phyloP scores from a whole-genome alignment of 306 rosid genomes.

The Clitoria ternatea region DNA sequence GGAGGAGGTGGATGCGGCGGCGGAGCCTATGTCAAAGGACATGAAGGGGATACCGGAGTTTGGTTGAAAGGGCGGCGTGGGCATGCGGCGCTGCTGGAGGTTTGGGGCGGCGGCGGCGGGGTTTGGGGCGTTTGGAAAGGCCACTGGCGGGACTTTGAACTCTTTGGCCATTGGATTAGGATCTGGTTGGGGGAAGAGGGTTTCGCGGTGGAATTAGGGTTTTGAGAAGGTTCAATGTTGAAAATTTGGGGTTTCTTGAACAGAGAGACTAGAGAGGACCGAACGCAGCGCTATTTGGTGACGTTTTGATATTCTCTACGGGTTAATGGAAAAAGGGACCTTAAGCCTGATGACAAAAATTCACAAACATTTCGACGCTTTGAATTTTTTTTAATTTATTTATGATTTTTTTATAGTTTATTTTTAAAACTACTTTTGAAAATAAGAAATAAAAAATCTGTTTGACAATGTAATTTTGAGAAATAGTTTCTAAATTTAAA shows the following conservation, averaged over 20 bases:
- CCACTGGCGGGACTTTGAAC: conserved; percentile 83
- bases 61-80: conserved; percentile 87
- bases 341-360: no score
- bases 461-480: no score
- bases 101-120: conserved; percentile 40
- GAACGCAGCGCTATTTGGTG: not conserved
- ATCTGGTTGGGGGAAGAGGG: not conserved
- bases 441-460: no score
- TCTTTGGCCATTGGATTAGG: conserved; percentile 48
- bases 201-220: conserved; percentile 29
- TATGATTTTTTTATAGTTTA: no score
- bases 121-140: conserved; percentile 72
- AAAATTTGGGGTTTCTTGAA: not conserved
- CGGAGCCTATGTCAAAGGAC: conserved; percentile 91
- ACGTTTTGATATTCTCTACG: no score
- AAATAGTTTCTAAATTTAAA: no score
- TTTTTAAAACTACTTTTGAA: no score
- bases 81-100: conserved; percentile 64
- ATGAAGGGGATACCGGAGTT: conserved; percentile 80
- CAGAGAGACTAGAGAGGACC: not conserved
- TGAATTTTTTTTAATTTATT: no score
- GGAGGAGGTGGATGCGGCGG: conserved; percentile 62
- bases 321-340: not conserved
- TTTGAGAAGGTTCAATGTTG: conserved; percentile 21
- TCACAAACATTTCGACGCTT: no score